Evolutionary conservation across 2,329 filamentous ascomycete species (phyloP).

Genomic region (Rhynchosporium secalis): DNA sequence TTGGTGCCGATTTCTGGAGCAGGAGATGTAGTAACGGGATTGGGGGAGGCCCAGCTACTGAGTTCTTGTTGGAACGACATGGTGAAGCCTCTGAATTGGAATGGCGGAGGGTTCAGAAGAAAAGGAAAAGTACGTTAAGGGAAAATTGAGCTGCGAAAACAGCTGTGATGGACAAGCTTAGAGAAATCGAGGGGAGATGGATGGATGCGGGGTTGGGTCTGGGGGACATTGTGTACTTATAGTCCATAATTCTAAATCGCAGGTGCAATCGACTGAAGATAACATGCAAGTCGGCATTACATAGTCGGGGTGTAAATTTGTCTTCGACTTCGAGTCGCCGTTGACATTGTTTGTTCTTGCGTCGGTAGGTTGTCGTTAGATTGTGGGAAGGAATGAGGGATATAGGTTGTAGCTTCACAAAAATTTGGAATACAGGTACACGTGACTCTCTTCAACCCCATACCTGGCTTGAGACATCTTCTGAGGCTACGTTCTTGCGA

Average conservation of each 20-base stretch:
- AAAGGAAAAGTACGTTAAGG: not conserved
- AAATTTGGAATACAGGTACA: no score
- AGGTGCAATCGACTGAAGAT: no score
- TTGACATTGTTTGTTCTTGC: no score
- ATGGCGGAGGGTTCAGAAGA: not conserved
- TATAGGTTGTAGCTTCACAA: no score
- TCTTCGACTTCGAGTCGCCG: no score
- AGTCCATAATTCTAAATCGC: not conserved
- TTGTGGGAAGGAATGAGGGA: no score
- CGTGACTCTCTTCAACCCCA: no score
- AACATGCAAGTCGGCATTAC: no score
- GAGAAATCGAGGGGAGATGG: not conserved
- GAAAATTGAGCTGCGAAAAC: not conserved
- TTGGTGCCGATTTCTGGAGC: slow-evolving; percentile 53
- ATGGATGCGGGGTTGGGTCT: slow-evolving; percentile 5
- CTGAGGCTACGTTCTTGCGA: no score
- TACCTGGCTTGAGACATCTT: no score
- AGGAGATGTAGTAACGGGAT: slow-evolving; percentile 41
- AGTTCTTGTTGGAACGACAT: slow-evolving; percentile 40
- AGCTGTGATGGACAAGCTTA: not conserved
- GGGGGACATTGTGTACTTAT: not conserved
- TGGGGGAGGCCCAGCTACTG: slow-evolving; percentile 35
- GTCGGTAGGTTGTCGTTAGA: no score
- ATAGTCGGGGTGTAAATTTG: no score
- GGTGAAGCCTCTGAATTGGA: not conserved